These are phyloP conservation scores for Stemphylium lycopersici DNA, from an alignment of 2,329 filamentous ascomycete genomes.

Conservation along the genomic window DNA sequence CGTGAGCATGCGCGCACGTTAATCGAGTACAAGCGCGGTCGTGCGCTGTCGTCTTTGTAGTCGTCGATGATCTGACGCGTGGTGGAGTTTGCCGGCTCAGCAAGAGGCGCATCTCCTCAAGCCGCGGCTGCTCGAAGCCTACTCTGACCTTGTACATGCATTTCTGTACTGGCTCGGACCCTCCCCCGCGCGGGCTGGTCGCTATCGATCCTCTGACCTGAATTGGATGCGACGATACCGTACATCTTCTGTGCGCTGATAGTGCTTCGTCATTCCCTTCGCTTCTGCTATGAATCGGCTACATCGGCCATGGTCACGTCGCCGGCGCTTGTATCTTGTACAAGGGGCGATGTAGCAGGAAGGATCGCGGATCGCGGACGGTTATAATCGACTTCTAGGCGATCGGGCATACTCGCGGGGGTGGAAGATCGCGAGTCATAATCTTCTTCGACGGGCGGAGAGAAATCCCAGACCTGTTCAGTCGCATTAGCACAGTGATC, in stretches of 20 bases:
- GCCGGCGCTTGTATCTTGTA: slow-evolving; percentile 28
- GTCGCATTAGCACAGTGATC: slow-evolving; percentile 36
- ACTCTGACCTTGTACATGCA: not conserved
- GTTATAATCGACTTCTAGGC: slow-evolving; percentile 38
- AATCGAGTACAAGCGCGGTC: slow-evolving; percentile 1
- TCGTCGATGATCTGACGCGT: not conserved
- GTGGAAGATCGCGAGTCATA: slow-evolving; percentile 47
- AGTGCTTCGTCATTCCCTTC: not conserved
- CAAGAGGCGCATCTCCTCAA: not conserved
- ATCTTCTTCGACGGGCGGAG: slow-evolving; percentile 69
- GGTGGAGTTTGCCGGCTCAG: not conserved
- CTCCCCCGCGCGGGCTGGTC: not conserved
- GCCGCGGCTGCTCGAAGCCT: not conserved
- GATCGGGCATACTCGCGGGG: slow-evolving; percentile 53
- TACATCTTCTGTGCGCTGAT: slow-evolving; percentile 1
- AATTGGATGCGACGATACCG: not conserved
- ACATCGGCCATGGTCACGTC: slow-evolving; percentile 46
- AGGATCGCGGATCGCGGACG: slow-evolving; percentile 43
- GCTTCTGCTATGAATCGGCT: slow-evolving; percentile 23
- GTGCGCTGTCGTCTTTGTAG: not conserved
- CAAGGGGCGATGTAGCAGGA: slow-evolving; percentile 30
- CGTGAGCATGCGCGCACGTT: not conserved
- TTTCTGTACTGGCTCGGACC: not conserved
- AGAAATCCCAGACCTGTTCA: slow-evolving; percentile 87
- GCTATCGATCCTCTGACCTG: not conserved